phyloP scores from a whole-genome alignment of 176 grass and related monocot genomes.

The Stipa capillata region DNA sequence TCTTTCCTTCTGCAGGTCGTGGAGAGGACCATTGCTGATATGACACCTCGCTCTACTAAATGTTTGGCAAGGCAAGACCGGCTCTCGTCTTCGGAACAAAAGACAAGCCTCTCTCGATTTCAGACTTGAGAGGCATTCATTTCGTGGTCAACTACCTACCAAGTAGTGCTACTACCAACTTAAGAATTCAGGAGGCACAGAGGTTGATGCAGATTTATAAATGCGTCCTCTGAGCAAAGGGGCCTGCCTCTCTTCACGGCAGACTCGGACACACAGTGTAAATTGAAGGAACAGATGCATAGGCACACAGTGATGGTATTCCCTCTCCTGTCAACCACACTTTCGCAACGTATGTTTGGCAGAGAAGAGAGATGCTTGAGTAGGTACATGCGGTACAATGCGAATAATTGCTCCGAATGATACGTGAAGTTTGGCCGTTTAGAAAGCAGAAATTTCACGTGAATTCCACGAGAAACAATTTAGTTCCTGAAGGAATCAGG shows the following conservation, averaged over 20 bases:
- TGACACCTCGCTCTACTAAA: neutral
- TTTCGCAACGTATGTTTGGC: neutral
- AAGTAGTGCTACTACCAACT: too few species aligned
- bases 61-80: neutral
- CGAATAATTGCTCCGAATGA: conserved; percentile 12
- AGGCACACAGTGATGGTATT: neutral
- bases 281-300: neutral
- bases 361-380: neutral
- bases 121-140: neutral
- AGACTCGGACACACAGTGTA: neutral
- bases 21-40: neutral
- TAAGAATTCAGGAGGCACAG: neutral
- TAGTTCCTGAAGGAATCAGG: neutral
- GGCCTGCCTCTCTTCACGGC: neutral
- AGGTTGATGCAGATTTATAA: neutral
- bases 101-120: neutral
- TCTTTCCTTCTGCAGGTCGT: neutral
- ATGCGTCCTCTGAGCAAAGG: neutral
- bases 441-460: neutral
- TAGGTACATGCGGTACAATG: neutral
- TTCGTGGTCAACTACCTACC: neutral
- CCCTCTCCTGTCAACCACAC: neutral
- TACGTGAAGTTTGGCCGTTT: neutral
- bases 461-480: neutral
- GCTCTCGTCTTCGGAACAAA: neutral